Conservation (phyloP, 257 asterid genomes). For the Solanum tarapatanum region DNA sequence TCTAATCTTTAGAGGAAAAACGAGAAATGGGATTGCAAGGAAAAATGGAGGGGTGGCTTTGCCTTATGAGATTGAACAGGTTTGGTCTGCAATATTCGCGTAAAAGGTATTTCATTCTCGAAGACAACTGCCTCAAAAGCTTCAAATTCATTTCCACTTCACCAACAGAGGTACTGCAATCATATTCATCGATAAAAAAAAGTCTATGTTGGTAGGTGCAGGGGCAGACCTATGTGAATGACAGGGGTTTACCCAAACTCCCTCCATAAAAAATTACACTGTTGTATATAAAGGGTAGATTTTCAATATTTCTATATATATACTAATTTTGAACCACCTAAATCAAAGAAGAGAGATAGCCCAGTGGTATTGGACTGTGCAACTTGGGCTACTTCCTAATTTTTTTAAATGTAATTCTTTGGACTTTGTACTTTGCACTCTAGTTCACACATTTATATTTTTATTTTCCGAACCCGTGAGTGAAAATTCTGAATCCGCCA, state of each 20-base stretch:
- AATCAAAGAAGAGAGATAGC: neutral
- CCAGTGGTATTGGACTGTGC: neutral
- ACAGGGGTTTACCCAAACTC: neutral
- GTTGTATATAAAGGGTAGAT: neutral
- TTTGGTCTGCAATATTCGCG: conserved; percentile 80
- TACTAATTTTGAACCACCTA: neutral
- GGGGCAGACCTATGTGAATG: neutral
- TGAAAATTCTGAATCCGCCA: no score
- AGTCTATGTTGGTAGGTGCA: neutral
- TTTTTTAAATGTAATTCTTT: neutral
- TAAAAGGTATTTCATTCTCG: conserved; percentile 72
- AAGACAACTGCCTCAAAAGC: conserved; percentile 72
- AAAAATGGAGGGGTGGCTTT: conserved; percentile 85
- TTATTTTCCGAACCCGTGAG: no score
- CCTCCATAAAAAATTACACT: neutral
- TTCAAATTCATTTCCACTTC: conserved; percentile 68
- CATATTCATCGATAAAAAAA: neutral
- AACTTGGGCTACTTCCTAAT: neutral
- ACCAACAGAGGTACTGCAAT: conserved; percentile 34
- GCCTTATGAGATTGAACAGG: conserved; percentile 58
- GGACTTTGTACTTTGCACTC: neutral
- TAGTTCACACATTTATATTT: neutral
- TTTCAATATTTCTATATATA: no score
- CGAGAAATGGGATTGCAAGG: conserved; percentile 38
- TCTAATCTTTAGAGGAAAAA: neutral